Evolutionary conservation across 441 rosid species (phyloP), one percentile per base, ranked within the genome.

Genomic region (Croton laevigatus): DNA sequence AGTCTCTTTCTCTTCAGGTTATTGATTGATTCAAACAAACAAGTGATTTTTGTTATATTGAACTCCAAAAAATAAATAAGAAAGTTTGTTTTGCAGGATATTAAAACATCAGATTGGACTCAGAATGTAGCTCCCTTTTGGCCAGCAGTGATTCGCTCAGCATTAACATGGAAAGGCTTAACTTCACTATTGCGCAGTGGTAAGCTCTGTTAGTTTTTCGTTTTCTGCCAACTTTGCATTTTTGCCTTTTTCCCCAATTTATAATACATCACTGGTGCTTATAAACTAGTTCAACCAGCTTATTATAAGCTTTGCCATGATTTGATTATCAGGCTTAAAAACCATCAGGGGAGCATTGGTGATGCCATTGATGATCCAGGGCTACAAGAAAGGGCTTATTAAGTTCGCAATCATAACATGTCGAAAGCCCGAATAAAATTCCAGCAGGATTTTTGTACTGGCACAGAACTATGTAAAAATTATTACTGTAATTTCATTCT

Each of bases 291-390:
- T 9, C 8, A 40, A 27, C 32, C 32, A 27, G 32, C 32, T 27
- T 27, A 27, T 27, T 27, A 27, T 27, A 27, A 27, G 32, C 32
- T 27, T 4, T 7, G 3, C 11, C 34, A 38, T 32, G 23, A 8
- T 7, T 27, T 36, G 12, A 48, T n/a, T 44, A 17, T 32, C 81
- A 91, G 97, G 97, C 68, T 65, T 77, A 68, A 89, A 91, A 76
- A 85, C 97, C 59, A 82, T 91, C 8, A 84, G 82, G 78, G 96
- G 96, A 80, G 97, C 98, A 6, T 71, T 93, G 73, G 94, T 82
- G 45, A 86, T 93, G 94, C 98, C 97, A 42, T 75, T 89, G 83
- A 89, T 91, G 97, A 91, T 93, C 11, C 79, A 89, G 81, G 98
- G 98, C 32, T 89, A 80, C 88, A 79, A 85, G 86, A 93, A 91